Base-by-base conservation (phyloP, 495 filamentous ascomycete genomes). In the Filosporella fistucella region DNA sequence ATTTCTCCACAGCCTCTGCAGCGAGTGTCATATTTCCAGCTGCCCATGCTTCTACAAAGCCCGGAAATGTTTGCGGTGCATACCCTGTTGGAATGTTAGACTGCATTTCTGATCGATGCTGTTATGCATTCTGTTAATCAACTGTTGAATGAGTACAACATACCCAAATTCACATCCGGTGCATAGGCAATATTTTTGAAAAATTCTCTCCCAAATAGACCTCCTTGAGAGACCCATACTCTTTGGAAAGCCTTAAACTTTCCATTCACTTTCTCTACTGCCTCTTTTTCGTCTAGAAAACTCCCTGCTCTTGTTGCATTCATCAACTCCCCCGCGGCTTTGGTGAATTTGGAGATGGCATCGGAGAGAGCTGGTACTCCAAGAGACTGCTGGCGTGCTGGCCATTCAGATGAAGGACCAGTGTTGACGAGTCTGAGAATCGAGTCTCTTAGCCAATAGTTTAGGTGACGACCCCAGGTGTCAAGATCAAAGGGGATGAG, bases 121-220 rank as follows among this genome's bases (percentile, higher is more conserved):
- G 16, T 8, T n/a, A 30, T n/a, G 8, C 8, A 30, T 30, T 21
- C 3, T 8, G 10, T 2, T 9, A 6, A 6, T 3, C 20, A 21
- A 38, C 14, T 6, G 33, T 21, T 10, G 23, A 21, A 21, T 9
- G 23, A 21, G 28, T n/a, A 38, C 20, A 21, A 38, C 35, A 7
- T 20, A 38, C 35, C 35, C n/a, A n/a, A n/a, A n/a, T n/a, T n/a
- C n/a, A n/a, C n/a, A n/a, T n/a, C n/a, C n/a, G n/a, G n/a, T n/a
- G n/a, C n/a, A n/a, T n/a, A n/a, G n/a, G n/a, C n/a, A n/a, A 38
- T 38, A 21, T 38, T 16, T 21, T 38, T 38, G 18, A 38, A 38
- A 16, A 16, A 38, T 13, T 38, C 35, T 21, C 35, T 20, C 5
- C 35, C 35, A 5, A 21, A 21, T 21, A 38, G 23, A 4, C 35